phyloP scores from a whole-genome alignment of 352 stramenopile genomes.

The Phytopythium montanum region DNA sequence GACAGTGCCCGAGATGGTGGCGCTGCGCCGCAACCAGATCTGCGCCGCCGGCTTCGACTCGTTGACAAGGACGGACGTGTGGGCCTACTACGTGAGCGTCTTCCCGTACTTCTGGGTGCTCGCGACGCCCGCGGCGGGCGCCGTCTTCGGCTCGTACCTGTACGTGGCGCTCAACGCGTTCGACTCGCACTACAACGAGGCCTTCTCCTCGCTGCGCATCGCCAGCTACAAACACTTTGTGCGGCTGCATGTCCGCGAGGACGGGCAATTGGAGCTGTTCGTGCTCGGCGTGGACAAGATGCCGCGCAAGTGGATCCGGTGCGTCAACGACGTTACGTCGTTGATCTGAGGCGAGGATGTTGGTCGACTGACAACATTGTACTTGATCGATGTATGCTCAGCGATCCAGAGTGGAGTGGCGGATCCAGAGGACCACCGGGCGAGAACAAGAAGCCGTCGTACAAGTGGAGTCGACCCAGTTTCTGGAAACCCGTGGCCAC shows the following conservation, averaged over 20 bases:
- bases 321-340: no score
- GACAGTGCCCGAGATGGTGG: slow-evolving; percentile 75
- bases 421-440: slow-evolving; percentile 39
- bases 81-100: slow-evolving; percentile 81
- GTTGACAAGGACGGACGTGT: slow-evolving; percentile 70
- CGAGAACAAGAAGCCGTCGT: slow-evolving; percentile 61
- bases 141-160: slow-evolving; percentile 83
- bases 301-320: slow-evolving; percentile 81
- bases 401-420: slow-evolving; percentile 76
- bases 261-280: slow-evolving; percentile 80
- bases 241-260: slow-evolving; percentile 68
- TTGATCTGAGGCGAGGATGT: no score
- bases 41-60: slow-evolving; percentile 53
- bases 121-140: slow-evolving; percentile 68
- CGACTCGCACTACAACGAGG: slow-evolving; percentile 87
- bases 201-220: slow-evolving; percentile 84
- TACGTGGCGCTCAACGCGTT: slow-evolving; percentile 87
- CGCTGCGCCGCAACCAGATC: slow-evolving; percentile 82
- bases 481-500: slow-evolving; percentile 83
- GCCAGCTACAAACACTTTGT: slow-evolving; percentile 90
- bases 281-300: slow-evolving; percentile 89
- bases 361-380: no score
- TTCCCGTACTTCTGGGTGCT: slow-evolving; percentile 89
- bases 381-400: no score
- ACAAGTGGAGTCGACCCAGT: slow-evolving; percentile 70